Conservation (phyloP, 306 rosid species). For the Malus orientalis region DNA sequence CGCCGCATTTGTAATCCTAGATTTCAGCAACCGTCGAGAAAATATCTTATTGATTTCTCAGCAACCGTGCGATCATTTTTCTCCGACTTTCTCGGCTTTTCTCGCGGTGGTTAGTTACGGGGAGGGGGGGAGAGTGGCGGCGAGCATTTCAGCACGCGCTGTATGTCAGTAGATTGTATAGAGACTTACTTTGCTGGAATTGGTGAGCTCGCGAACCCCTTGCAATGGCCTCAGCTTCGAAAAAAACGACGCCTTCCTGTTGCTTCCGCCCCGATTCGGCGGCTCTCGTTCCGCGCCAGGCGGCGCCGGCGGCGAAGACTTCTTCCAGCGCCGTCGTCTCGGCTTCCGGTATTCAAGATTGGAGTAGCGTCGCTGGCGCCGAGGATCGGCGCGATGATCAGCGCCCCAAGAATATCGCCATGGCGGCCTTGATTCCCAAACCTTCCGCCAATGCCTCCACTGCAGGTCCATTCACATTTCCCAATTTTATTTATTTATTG, state of each 20-base stretch:
- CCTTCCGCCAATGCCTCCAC: slow-evolving; percentile 52
- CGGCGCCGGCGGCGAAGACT: not conserved
- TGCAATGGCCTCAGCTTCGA: slow-evolving; percentile 92
- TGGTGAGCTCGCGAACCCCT: slow-evolving; percentile 56
- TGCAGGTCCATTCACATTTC: slow-evolving; percentile 33
- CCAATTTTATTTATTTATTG: not conserved
- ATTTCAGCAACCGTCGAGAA: not conserved
- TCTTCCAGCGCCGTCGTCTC: slow-evolving; percentile 21
- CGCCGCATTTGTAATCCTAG: slow-evolving; percentile 4
- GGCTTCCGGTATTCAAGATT: slow-evolving; percentile 40
- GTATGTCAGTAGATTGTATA: slow-evolving; percentile 65
- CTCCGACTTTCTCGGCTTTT: not conserved
- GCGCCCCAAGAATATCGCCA: slow-evolving; percentile 36
- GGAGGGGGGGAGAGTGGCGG: not conserved
- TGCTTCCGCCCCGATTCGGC: slow-evolving; percentile 19
- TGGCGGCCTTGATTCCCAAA: slow-evolving; percentile 50
- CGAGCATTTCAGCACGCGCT: slow-evolving; percentile 27
- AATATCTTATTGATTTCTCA: not conserved
- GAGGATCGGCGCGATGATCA: slow-evolving; percentile 37
- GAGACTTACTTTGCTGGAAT: slow-evolving; percentile 51
- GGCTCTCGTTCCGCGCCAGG: slow-evolving; percentile 18
- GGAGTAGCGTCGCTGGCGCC: slow-evolving; percentile 25
- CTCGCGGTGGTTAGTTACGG: slow-evolving; percentile 15
- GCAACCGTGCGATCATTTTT: not conserved
- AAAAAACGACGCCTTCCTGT: slow-evolving; percentile 63